phyloP scores from a whole-genome alignment of 2,329 filamentous ascomycete genomes.

The Arachnomyces sp. region DNA sequence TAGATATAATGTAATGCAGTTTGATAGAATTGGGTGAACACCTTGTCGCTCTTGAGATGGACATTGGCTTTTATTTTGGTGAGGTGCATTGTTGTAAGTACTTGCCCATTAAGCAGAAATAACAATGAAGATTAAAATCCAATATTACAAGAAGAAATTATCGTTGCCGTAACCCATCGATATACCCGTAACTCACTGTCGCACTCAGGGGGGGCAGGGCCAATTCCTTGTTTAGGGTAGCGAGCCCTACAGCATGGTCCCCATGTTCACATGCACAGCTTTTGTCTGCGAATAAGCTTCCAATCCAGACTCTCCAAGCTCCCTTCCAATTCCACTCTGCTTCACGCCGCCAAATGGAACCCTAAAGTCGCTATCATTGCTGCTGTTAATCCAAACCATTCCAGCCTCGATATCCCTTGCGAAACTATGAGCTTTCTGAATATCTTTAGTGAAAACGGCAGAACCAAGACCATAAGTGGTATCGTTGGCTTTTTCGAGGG shows the following conservation, averaged over 20 bases:
- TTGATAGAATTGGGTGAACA: too few species aligned
- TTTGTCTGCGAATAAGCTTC: conserved; percentile 56
- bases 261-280: conserved; percentile 41
- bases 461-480: conserved; percentile 48
- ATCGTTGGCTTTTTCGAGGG: conserved; percentile 50
- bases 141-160: too few species aligned
- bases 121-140: too few species aligned
- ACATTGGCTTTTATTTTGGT: too few species aligned
- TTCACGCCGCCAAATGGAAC: conserved; percentile 57
- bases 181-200: too few species aligned
- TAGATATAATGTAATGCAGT: too few species aligned
- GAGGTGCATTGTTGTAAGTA: too few species aligned
- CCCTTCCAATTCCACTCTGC: conserved; percentile 54
- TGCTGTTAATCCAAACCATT: conserved; percentile 62
- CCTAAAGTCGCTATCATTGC: conserved; percentile 39
- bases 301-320: conserved; percentile 52
- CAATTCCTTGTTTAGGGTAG: too few species aligned
- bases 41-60: too few species aligned
- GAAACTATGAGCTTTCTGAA: conserved; percentile 52
- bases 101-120: too few species aligned
- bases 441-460: conserved; percentile 55
- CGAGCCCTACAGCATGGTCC: conserved; percentile 30
- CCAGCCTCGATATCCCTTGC: conserved; percentile 53
- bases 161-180: too few species aligned
- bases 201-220: too few species aligned